Conservation (phyloP, 2,329 filamentous ascomycete species). For the Beauveria brongniartii region DNA sequence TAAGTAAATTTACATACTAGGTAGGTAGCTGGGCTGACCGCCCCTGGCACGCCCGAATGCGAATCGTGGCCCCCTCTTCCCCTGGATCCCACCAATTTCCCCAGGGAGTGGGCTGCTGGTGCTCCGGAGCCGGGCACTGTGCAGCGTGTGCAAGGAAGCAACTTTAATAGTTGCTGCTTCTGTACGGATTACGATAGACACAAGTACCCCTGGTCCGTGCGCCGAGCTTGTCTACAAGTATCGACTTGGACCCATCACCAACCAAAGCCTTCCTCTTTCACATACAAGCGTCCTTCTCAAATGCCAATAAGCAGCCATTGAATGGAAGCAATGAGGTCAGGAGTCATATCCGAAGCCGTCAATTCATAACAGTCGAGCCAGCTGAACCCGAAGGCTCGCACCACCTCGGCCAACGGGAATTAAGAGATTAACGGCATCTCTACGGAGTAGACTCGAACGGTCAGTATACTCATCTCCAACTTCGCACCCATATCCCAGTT, state of each 20-base stretch:
- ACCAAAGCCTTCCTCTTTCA: too few relatives aligned
- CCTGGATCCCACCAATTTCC: slow-evolving; percentile 11
- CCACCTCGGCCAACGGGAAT: too few relatives aligned
- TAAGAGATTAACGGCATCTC: too few relatives aligned
- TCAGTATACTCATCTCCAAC: not conserved
- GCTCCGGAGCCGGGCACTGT: not conserved
- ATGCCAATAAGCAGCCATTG: too few relatives aligned
- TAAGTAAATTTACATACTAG: too few relatives aligned
- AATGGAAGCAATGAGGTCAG: too few relatives aligned
- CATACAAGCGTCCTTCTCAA: too few relatives aligned
- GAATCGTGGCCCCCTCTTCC: not conserved
- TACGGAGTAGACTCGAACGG: not conserved
- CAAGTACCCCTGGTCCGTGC: slow-evolving; percentile 6
- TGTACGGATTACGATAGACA: too few relatives aligned
- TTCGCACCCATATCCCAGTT: too few relatives aligned
- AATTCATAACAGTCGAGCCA: too few relatives aligned
- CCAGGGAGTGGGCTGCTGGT: slow-evolving; percentile 5
- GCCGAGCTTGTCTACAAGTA: not conserved
- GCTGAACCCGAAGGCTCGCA: too few relatives aligned
- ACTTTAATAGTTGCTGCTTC: not conserved
- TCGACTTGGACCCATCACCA: not conserved
- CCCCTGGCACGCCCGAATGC: slow-evolving; percentile 8
- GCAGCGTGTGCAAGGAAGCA: not conserved
- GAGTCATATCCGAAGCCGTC: too few relatives aligned
- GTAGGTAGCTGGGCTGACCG: slow-evolving; percentile 2